Base-by-base conservation (phyloP, 768 basidiomycete genomes). In the Collybia sordida region DNA sequence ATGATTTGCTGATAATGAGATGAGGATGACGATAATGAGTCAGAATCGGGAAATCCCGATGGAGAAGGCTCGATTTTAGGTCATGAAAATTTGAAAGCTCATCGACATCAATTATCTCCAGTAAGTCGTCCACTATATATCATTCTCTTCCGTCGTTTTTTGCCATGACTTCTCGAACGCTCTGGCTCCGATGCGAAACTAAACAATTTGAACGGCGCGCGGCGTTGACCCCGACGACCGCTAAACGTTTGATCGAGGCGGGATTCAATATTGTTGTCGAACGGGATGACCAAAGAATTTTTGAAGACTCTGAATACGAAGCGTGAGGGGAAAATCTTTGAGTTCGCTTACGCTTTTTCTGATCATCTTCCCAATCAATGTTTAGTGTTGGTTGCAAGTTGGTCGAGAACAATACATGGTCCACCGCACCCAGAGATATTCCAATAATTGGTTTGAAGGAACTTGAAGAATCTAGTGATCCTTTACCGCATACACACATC, bases 121-220 rank as follows among this genome's bases (percentile, higher is more conserved):
- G 18, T 3, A 12, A 40, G 22, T 8, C 39, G 15, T 7, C 39
- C 34, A 49, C 41, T 45, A 50, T 45, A 50, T 12, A 3, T 31
- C 11, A 11, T 11, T 14, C 31, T 6, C 31, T 2, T 14, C 9
- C 5, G 14, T 27, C 25, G 14, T 31, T 11, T 3, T 31, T 14
- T 31, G 3, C 11, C 9, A 85, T 86, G 83, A 59, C 81, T 61
- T 74, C 68, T 47, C 71, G 70, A 28, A 59, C 68, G 11, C 79
- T 99, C 59, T 99, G 96, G 96, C 82, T 99, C 36, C 86, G 96
- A 59, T 97, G 94, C 74, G 96, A 99, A 77, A 97, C 86, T 65
- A 99, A 98, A 69, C 81, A 85, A 54, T 94, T 95, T 56, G 96
- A 99, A 70, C 83, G 84, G 47, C 90, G 96, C 41, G 85, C 93